Conservation (phyloP, 1,284 basidiomycete species). For the Afroboletus lepidellus region DNA sequence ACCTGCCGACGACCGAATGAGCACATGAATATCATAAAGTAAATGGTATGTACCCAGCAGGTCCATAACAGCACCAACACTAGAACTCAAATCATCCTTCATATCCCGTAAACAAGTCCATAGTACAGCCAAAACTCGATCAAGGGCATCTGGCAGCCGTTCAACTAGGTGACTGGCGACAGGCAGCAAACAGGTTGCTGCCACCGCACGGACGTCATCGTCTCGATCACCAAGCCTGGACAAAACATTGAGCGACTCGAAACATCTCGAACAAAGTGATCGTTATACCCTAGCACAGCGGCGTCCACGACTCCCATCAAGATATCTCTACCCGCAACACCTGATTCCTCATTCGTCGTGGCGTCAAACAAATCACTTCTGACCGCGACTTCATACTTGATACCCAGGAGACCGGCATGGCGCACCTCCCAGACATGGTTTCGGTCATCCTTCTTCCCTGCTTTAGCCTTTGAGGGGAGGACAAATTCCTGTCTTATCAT, state of each 20-base stretch:
- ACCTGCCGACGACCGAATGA: conserved; percentile 43
- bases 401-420: conserved; percentile 93
- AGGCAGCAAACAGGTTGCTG: conserved; percentile 89
- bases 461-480: conserved; percentile 41
- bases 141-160: conserved; percentile 72
- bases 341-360: conserved; percentile 35
- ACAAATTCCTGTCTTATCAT: conserved; percentile 91
- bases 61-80: conserved; percentile 97
- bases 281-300: conserved; percentile 79
- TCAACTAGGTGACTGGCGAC: conserved; percentile 80
- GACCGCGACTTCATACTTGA: conserved; percentile 98
- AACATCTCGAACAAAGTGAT: conserved; percentile 1
- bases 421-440: conserved; percentile 95
- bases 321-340: conserved; percentile 48
- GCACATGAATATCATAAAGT: background rate
- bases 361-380: conserved; percentile 76
- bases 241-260: conserved; percentile 13
- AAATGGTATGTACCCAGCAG: conserved; percentile 64
- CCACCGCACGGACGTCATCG: conserved; percentile 96
- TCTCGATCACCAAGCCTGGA: conserved; percentile 84
- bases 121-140: conserved; percentile 77
- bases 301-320: conserved; percentile 82
- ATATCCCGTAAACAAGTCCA: conserved; percentile 92
- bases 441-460: conserved; percentile 43
- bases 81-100: conserved; percentile 96